These are phyloP conservation scores for Cryptococcus wingfieldii DNA, from an alignment of 1,284 basidiomycete genomes.

Conservation along the genomic window DNA sequence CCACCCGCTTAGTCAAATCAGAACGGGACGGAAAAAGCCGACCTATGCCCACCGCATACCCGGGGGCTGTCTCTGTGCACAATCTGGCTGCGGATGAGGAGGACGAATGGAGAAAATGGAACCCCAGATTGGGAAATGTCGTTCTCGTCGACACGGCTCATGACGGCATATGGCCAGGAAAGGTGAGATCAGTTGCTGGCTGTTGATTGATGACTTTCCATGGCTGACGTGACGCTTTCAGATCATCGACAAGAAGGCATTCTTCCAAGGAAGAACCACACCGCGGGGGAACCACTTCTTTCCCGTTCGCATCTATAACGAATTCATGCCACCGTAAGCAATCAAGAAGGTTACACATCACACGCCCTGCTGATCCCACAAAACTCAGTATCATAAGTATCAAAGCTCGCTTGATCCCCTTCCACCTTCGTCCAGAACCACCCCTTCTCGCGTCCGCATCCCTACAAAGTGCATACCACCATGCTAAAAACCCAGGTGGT, in stretches of 20 bases:
- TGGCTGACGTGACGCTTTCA: constrained; percentile 6
- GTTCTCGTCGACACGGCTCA: constrained; percentile 38
- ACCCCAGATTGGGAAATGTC: constrained; percentile 31
- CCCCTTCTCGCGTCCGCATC: constrained; percentile 34
- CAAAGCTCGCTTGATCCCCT: constrained; percentile 39
- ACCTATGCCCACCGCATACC: constrained; percentile 26
- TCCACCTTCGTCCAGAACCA: constrained; percentile 31
- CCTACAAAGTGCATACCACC: constrained; percentile 39
- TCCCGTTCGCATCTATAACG: constrained; percentile 38
- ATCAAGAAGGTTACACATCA: not conserved
- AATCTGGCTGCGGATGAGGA: constrained; percentile 31
- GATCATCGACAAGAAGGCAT: constrained; percentile 42
- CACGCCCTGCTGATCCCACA: constrained; percentile 16
- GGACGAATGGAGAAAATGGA: constrained; percentile 37
- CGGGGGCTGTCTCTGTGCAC: constrained; percentile 28
- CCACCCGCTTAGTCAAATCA: not conserved
- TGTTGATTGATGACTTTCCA: not conserved
- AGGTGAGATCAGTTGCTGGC: constrained; percentile 16
- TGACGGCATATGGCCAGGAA: constrained; percentile 35
- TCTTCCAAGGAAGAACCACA: constrained; percentile 40
- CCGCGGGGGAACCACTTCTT: constrained; percentile 44
- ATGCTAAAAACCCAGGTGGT: constrained; percentile 30
- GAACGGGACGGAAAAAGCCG: constrained; percentile 15
- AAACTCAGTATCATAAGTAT: constrained; percentile 35
- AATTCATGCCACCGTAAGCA: constrained; percentile 34